Conservation (phyloP, 2,329 filamentous ascomycete genomes). For the Phyllosticta citrichinensis region DNA sequence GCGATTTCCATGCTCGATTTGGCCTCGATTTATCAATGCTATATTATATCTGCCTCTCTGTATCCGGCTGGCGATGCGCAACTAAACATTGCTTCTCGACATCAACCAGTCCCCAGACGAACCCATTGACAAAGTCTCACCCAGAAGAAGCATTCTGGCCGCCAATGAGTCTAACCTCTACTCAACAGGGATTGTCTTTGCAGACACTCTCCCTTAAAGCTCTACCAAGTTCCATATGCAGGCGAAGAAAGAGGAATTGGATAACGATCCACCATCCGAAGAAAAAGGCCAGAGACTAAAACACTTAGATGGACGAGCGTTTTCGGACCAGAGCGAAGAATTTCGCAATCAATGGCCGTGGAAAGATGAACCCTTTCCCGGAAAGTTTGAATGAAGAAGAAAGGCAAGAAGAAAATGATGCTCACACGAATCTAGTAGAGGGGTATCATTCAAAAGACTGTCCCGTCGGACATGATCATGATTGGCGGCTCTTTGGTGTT, state of each 20-base stretch:
- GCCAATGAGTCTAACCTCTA: not conserved
- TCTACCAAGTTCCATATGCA: not conserved
- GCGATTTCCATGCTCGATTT: not conserved
- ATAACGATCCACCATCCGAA: not conserved
- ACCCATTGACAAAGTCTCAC: not conserved
- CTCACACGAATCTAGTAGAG: slow-evolving; percentile 4
- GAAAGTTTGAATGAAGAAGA: not conserved
- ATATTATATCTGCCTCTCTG: not conserved
- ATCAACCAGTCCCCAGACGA: not conserved
- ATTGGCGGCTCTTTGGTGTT: slow-evolving; percentile 97
- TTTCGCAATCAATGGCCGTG: not conserved
- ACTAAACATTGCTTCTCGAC: not conserved
- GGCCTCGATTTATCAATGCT: not conserved
- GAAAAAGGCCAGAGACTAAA: not conserved
- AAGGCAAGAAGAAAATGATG: not conserved
- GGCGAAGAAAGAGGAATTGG: not conserved
- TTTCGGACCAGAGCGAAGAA: not conserved
- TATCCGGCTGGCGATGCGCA: not conserved
- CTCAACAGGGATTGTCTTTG: not conserved
- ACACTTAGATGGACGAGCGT: not conserved
- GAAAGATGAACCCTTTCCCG: not conserved
- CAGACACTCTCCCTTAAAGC: not conserved
- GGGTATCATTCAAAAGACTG: slow-evolving; percentile 65
- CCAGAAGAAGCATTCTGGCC: not conserved
- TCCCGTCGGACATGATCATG: slow-evolving; percentile 91